Percentiles rank a stretch among this genome's conserved stretches.
Evolutionary conservation across 2,329 filamentous ascomycete genomes (phyloP).

Genomic region (Ophiostoma sp.): DNA sequence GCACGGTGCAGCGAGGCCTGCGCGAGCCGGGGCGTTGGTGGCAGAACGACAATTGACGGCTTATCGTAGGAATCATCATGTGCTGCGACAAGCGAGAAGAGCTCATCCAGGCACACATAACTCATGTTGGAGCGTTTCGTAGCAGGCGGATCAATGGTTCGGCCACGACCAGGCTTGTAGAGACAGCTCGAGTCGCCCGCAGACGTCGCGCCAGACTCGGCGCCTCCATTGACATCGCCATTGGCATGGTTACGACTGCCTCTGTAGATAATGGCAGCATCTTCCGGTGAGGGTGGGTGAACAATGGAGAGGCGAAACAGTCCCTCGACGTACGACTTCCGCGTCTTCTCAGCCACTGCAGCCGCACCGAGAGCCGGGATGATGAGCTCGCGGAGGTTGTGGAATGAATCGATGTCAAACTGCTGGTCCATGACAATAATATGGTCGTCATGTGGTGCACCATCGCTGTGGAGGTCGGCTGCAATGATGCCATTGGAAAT

Average conservation of each 20-base stretch:
- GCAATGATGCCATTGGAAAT: constrained; percentile 64
- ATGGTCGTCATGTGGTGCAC: constrained; percentile 35
- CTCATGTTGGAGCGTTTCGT: constrained; percentile 65
- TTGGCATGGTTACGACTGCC: constrained; percentile 33
- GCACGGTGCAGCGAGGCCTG: constrained; percentile 31
- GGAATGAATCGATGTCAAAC: constrained; percentile 76
- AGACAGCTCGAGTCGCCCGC: constrained; percentile 49
- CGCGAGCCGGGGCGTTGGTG: constrained; percentile 39
- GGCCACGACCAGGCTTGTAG: constrained; percentile 61
- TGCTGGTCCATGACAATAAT: constrained; percentile 61
- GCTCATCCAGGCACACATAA: constrained; percentile 73
- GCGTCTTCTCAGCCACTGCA: constrained; percentile 59
- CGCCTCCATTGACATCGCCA: constrained; percentile 37
- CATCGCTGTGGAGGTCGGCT: constrained; percentile 52
- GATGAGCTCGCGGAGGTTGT: constrained; percentile 62
- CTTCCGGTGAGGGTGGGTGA: constrained; percentile 54
- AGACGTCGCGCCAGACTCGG: not conserved
- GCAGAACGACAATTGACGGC: constrained; percentile 39
- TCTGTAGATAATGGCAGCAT: constrained; percentile 50
- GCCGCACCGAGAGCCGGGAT: constrained; percentile 65
- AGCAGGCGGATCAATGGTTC: constrained; percentile 62
- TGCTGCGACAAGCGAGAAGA: constrained; percentile 60
- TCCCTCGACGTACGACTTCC: constrained; percentile 64
- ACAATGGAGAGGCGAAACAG: constrained; percentile 80
- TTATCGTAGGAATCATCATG: constrained; percentile 34